Conservation (phyloP, 2,329 filamentous ascomycete genomes). For the Aspergillus intermedius region DNA sequence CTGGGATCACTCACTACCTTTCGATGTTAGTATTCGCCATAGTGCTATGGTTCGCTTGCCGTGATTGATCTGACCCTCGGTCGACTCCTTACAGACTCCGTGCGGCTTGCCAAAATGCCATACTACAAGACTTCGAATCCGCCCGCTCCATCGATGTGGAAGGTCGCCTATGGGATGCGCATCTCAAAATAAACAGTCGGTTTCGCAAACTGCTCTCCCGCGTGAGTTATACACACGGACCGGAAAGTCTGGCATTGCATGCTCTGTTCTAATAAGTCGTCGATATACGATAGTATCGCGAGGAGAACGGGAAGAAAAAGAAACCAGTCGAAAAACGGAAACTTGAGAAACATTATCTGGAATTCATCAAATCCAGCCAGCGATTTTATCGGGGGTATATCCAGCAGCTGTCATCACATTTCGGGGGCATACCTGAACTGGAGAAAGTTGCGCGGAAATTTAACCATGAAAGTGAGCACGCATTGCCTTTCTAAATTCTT, state of each 20-base stretch:
- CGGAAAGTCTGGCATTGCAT: background rate
- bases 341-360: constrained; percentile 71
- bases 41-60: constrained; percentile 1
- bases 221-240: constrained; percentile 28
- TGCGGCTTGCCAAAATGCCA: constrained; percentile 61
- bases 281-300: constrained; percentile 38
- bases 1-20: constrained; percentile 43
- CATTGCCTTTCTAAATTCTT: constrained; percentile 4
- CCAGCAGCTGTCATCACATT: constrained; percentile 61
- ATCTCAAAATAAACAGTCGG: constrained; percentile 68
- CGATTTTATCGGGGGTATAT: constrained; percentile 85
- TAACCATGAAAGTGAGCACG: constrained; percentile 40
- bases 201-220: constrained; percentile 65
- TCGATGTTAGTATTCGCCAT: constrained; percentile 27
- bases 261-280: constrained; percentile 5
- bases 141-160: constrained; percentile 58
- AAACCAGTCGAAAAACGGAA: constrained; percentile 63
- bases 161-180: constrained; percentile 67
- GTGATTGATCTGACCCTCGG: constrained; percentile 2
- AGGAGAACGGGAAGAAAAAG: constrained; percentile 47
- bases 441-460: constrained; percentile 50
- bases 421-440: constrained; percentile 52
- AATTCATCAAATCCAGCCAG: constrained; percentile 81
- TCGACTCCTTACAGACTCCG: constrained; percentile 52
- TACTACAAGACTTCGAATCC: constrained; percentile 57